These are phyloP conservation scores for Dendrocalamus latiflorus DNA, from an alignment of 202 grass and related monocot species.

Conservation along the genomic window DNA sequence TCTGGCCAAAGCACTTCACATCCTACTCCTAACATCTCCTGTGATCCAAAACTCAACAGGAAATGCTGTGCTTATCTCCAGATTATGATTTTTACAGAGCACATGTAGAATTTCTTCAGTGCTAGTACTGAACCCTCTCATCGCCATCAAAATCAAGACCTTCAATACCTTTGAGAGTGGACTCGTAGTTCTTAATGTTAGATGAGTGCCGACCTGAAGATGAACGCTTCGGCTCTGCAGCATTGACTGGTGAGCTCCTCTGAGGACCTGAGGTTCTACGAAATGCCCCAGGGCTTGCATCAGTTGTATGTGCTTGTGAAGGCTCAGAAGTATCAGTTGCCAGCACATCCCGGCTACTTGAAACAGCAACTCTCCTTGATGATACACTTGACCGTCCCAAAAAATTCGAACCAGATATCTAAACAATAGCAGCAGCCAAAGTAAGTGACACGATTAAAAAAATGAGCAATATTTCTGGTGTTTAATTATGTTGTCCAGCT, in stretches of 20 bases:
- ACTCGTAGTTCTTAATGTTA: conserved; percentile 73
- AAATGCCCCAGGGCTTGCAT: conserved; percentile 64
- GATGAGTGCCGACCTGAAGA: conserved; percentile 64
- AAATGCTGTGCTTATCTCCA: conserved; percentile 34
- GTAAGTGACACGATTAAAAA: conserved; percentile 33
- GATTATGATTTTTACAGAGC: conserved; percentile 50
- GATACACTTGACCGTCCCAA: conserved; percentile 83
- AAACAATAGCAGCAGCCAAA: conserved; percentile 5
- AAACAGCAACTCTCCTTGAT: conserved; percentile 78
- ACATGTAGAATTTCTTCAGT: conserved; percentile 29
- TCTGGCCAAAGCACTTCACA: conserved; percentile 30
- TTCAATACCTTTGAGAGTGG: conserved; percentile 83
- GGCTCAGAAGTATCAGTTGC: conserved; percentile 49
- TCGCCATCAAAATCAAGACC: conserved; percentile 70
- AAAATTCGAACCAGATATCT: conserved; percentile 63
- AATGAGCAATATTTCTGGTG: background rate
- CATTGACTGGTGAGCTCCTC: conserved; percentile 53
- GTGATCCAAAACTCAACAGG: conserved; percentile 57
- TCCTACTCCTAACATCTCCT: conserved; percentile 29
- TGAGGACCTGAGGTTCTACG: conserved; percentile 61
- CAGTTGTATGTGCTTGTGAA: conserved; percentile 46
- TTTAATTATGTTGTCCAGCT: background rate
- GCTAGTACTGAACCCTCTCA: conserved; percentile 66
- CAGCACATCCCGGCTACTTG: conserved; percentile 54
- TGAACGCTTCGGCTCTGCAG: conserved; percentile 48